A percentile compares a stretch with the other conserved stretches of the same genome.
Conservation (phyloP, 495 filamentous ascomycete genomes). For the Letharia columbiana region DNA sequence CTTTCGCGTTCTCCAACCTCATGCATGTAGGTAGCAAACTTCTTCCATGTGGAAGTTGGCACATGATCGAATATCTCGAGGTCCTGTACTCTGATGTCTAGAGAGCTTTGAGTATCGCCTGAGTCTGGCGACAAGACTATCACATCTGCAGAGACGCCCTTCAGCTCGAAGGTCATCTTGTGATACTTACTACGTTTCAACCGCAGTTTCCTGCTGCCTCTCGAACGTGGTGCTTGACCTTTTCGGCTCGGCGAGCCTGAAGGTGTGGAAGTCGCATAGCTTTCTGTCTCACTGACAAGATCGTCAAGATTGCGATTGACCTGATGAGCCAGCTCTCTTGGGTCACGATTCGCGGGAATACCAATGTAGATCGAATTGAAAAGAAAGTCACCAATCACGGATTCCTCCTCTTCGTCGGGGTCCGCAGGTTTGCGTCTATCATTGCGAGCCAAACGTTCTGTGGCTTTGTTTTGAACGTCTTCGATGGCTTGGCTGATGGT, state of each 20-base stretch:
- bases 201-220: slow-evolving; percentile 50
- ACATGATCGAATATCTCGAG: slow-evolving; percentile 91
- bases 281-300: slow-evolving; percentile 77
- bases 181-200: slow-evolving; percentile 80
- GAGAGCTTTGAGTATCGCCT: slow-evolving; percentile 74
- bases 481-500: slow-evolving; percentile 78
- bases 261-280: slow-evolving; percentile 61
- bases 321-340: slow-evolving; percentile 64
- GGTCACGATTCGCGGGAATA: slow-evolving; percentile 77
- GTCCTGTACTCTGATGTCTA: slow-evolving; percentile 74
- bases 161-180: slow-evolving; percentile 92
- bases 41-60: slow-evolving; percentile 94
- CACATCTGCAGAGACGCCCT: slow-evolving; percentile 75
- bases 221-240: slow-evolving; percentile 38
- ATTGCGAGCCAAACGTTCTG: slow-evolving; percentile 54
- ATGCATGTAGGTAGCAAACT: slow-evolving; percentile 88
- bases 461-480: slow-evolving; percentile 71
- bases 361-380: slow-evolving; percentile 99
- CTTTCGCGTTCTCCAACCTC: slow-evolving; percentile 79
- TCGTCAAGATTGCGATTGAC: slow-evolving; percentile 88
- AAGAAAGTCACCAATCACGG: slow-evolving; percentile 84
- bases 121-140: slow-evolving; percentile 70
- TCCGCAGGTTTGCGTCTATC: slow-evolving; percentile 40
- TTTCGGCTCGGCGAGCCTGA: slow-evolving; percentile 50
- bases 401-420: slow-evolving; percentile 63